Conservation (phyloP, 2,329 filamentous ascomycete genomes). For the Gnomoniopsis smithogilvyi region DNA sequence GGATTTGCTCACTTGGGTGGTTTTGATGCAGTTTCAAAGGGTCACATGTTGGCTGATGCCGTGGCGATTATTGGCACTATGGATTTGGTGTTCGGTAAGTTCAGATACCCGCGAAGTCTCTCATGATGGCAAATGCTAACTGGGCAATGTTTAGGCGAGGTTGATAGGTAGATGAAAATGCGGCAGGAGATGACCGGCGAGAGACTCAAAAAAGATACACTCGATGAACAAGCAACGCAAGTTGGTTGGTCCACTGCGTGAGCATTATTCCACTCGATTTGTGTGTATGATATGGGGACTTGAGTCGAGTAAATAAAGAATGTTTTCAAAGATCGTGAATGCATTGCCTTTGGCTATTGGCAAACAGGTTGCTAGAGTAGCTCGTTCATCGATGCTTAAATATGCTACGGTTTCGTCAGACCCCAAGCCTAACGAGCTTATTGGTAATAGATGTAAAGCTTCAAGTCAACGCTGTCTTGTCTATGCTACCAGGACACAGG, state of each 20-base stretch:
- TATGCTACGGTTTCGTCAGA: too few relatives aligned
- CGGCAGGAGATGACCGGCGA: conserved; percentile 13
- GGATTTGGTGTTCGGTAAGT: conserved; percentile 84
- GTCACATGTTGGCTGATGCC: conserved; percentile 91
- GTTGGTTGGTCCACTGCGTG: conserved; percentile 7
- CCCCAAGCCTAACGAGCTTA: too few relatives aligned
- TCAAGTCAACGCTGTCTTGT: too few relatives aligned
- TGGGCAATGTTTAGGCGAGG: conserved; percentile 51
- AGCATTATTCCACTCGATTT: background rate
- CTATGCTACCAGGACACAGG: background rate
- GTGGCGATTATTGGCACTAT: conserved; percentile 92
- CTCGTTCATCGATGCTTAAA: too few relatives aligned
- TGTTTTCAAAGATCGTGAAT: background rate
- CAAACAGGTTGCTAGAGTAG: too few relatives aligned
- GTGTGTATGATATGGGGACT: conserved; percentile 3
- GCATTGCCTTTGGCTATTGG: background rate
- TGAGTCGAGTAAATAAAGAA: background rate
- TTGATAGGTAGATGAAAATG: conserved; percentile 49
- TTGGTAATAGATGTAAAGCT: too few relatives aligned
- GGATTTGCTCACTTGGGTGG: conserved; percentile 93
- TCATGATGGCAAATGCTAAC: conserved; percentile 15
- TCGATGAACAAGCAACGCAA: conserved; percentile 23
- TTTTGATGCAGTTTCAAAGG: conserved; percentile 90
- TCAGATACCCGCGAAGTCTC: background rate
- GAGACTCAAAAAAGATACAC: conserved; percentile 15